Evolutionary conservation across 495 filamentous ascomycete genomes (phyloP).

Genomic region (Penicillium canariense): DNA sequence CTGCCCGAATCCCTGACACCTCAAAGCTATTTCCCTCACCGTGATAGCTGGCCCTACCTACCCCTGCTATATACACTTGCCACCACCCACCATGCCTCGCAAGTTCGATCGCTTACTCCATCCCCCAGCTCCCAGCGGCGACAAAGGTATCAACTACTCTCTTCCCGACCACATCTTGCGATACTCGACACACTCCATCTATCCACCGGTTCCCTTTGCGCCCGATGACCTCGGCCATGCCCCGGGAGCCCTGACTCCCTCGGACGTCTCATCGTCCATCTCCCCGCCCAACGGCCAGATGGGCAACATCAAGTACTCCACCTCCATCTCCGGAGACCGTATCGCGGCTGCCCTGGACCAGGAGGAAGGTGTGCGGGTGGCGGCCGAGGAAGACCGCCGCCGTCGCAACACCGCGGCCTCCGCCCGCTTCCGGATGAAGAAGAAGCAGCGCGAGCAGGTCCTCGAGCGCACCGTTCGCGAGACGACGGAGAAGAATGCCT

Average conservation of each 20-base stretch:
- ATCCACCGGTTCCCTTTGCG: conserved; percentile 45
- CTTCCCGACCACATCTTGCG: conserved; percentile 45
- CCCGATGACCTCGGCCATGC: conserved; percentile 43
- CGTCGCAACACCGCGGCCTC: conserved; percentile 93
- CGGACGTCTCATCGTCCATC: conserved; percentile 49
- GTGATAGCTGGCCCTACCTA: background rate
- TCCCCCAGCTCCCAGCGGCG: conserved; percentile 26
- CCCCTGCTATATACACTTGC: background rate
- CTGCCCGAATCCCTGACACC: background rate
- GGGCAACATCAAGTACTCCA: conserved; percentile 49
- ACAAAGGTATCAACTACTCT: conserved; percentile 46
- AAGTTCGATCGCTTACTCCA: conserved; percentile 29
- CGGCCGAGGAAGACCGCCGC: conserved; percentile 96
- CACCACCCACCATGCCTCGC: conserved; percentile 10
- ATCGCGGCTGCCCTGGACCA: conserved; percentile 39
- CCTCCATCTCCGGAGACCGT: conserved; percentile 43
- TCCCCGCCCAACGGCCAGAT: conserved; percentile 47
- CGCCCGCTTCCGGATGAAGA: conserved; percentile 96
- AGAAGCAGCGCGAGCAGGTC: conserved; percentile 96
- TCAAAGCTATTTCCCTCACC: background rate
- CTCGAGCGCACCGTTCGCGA: conserved; percentile 90
- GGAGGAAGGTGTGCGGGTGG: conserved; percentile 59
- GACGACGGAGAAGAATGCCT: conserved; percentile 76
- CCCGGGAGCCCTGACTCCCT: conserved; percentile 41
- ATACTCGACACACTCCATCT: conserved; percentile 44